Percentiles rank a stretch among this genome's conserved stretches.
Conservation (phyloP, 768 basidiomycete genomes). For the Rhizopogon vinicolor region DNA sequence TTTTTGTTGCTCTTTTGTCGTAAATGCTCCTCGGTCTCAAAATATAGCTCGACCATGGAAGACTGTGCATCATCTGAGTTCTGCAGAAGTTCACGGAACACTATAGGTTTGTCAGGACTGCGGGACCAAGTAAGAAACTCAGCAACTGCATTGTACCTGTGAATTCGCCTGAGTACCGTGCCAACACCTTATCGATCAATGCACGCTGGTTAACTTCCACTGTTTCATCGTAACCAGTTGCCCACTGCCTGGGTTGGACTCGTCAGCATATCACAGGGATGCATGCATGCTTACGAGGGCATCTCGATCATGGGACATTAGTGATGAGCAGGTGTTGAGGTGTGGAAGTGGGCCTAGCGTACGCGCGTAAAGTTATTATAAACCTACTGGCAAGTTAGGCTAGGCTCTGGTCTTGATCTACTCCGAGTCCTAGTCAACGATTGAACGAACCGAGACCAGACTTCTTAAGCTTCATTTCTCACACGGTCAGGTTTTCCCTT, state of each 20-base stretch:
- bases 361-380: no score
- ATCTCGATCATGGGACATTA: constrained; percentile 26
- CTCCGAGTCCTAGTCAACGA: no score
- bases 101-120: constrained; percentile 19
- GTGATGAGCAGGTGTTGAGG: constrained; percentile 6
- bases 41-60: constrained; percentile 70
- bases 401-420: no score
- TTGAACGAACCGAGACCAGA: no score
- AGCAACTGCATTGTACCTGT: constrained; percentile 43
- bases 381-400: no score
- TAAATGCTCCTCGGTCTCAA: constrained; percentile 57
- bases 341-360: constrained; percentile 1
- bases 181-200: constrained; percentile 95
- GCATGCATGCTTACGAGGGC: constrained; percentile 18
- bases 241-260: constrained; percentile 33
- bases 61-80: constrained; percentile 93
- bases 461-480: no score
- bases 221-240: constrained; percentile 67
- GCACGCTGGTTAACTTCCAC: constrained; percentile 94
- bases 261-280: neutral
- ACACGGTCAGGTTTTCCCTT: no score
- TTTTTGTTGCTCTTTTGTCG: constrained; percentile 21
- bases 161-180: constrained; percentile 93
- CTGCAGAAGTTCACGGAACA: constrained; percentile 84
- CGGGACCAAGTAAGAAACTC: neutral